Evolutionary conservation across 257 asterid species (phyloP), one percentile per base, ranked within the genome.

Genomic region (Lithospermum erythrorhizon): DNA sequence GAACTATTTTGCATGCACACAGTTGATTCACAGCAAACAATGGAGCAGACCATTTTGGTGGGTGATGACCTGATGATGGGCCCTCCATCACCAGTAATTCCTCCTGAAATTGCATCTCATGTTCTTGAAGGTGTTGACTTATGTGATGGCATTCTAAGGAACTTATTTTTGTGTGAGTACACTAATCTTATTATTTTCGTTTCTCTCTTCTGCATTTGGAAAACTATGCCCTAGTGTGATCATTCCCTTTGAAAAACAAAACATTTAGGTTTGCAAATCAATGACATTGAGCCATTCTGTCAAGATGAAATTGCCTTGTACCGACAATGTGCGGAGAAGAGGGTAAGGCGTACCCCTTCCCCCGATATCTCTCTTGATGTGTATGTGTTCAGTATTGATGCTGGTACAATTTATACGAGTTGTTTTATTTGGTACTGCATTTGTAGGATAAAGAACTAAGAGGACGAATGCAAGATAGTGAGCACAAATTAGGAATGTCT

Each of bases 61-160:
- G 98, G 96, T 64, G 97, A 93, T 82, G 97, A 93, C 78, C 83
- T 93, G 71, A 93, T 93, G 98, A 75, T 77, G 91, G 97, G 96
- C 18, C 98, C 89, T 6, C 96, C 97, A 41, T 86, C 96, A 21
- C 99, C 95, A 6, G 24, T 89, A 65, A 82, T 93, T 71, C 97
- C 99, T 54, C 91, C 96, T 37, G 96, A 93, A 76, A 93, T 89
- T 66, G 96, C 95, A 2, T 82, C 99, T 61, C 99, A 89, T 32
- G 97, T 93, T 57, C 95, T 93, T 47, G 81, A 86, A 77, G 98
- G 97, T 48, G 94, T 86, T 64, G 83, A 93, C 71, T 65, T 83
- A 58, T 93, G 99, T 63, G 97, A 89, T 68, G 94, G 96, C 66
- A 81, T 89, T 65, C 76, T 93, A 82, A 86, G 97, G 65, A 93